Conservation (phyloP, 345 rosid species). For the Gossypium ekmanianum region DNA sequence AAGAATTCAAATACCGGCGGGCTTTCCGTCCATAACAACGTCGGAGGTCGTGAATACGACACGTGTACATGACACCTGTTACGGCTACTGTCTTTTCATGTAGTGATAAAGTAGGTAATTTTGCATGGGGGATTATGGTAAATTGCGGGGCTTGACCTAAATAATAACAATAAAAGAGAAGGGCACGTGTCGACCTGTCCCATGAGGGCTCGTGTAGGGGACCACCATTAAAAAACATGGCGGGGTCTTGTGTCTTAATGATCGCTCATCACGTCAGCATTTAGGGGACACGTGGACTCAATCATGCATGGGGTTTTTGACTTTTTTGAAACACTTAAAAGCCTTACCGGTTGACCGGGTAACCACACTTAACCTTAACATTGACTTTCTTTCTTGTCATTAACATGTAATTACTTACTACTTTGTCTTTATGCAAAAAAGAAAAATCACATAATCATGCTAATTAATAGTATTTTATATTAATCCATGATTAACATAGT, state of each 20-base stretch:
- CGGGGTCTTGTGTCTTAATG: slow-evolving; percentile 36
- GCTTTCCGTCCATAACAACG: slow-evolving; percentile 16
- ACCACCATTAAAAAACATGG: slow-evolving; percentile 20
- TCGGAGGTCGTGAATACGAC: slow-evolving; percentile 18
- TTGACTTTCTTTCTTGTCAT: neutral
- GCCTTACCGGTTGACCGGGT: slow-evolving; percentile 21
- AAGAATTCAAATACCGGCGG: slow-evolving; percentile 25
- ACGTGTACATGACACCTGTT: slow-evolving; percentile 40
- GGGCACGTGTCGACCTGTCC: slow-evolving; percentile 25
- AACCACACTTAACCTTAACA: neutral
- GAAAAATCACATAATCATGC: neutral
- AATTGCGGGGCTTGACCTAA: slow-evolving; percentile 28
- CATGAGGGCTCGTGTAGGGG: neutral
- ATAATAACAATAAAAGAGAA: neutral
- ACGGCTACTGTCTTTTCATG: slow-evolving; percentile 23
- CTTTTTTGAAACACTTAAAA: neutral
- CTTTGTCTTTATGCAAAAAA: neutral
- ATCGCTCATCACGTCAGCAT: slow-evolving; percentile 16
- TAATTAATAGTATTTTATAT: neutral
- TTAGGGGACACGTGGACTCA: slow-evolving; percentile 35
- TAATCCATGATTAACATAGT: neutral
- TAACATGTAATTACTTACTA: neutral
- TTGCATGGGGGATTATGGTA: slow-evolving; percentile 30
- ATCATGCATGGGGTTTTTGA: slow-evolving; percentile 5
- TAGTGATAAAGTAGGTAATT: slow-evolving; percentile 23